Base-by-base conservation (phyloP, 176 grass and related monocot species). In the Microstegium vimineum region DNA sequence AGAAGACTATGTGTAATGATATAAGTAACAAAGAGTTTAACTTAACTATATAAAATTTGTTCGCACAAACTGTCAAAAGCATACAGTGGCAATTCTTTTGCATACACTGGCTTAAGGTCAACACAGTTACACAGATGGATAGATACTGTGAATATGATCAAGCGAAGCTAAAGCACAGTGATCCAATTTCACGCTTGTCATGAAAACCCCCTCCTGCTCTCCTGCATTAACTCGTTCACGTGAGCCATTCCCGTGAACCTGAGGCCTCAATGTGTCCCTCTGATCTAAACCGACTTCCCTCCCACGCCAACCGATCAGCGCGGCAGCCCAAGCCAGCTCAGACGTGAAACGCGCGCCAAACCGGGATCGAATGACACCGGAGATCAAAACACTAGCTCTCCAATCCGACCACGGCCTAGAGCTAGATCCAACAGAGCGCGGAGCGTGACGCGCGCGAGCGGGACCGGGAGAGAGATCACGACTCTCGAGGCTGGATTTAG, bases 401-500 rank as follows among this genome's bases (percentile, higher is more conserved):
- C 37, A 26, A 28, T 46, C 75, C 18, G 2, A 79, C 26, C 74
- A 51, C 14, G 8, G 14, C 49, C 47, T 31, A 34, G 9, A 86
- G 78, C 66, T 36, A 78, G 88, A 89, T 89, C 87, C 78, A 76
- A 45, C 56, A 17, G 57, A 56, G 35, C n/a, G 25, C 43, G 10
- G 35, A 73, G 78, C 46, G 43, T 1, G 15, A 38, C 65, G 36
- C 54, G 18, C 57, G 65, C 27, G n/a, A 23, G 82, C 76, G 32
- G 6, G 41, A 47, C 27, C 38, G n/a, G 23, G 34, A 10, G 57
- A 11, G 80, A 69, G 76, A 75, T 77, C 82, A 72, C 61, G 77
- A 77, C 9, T 78, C 22, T 12, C 60, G 82, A 79, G 56, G 74
- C 54, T 73, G 32, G 80, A 87, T 73, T 67, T 54, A 73, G 27